Base-by-base conservation (phyloP, 192 early-diverging fungal species). In the Helicostylum pulchrum region DNA sequence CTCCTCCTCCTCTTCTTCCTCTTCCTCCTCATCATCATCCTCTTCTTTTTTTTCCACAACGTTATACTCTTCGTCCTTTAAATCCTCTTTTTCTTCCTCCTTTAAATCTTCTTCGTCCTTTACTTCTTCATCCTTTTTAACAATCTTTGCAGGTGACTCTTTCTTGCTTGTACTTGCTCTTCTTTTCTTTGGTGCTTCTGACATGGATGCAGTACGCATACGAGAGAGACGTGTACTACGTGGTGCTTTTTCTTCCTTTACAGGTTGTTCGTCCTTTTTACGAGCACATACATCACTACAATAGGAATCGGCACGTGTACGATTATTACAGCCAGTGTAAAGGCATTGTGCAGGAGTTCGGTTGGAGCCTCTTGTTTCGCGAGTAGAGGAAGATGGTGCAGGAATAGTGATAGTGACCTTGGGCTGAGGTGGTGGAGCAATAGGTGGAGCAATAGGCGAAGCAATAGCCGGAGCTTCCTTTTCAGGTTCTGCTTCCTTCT, bases 221-320 rank as follows among this genome's bases (percentile, higher is more conserved):
- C 36, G 36, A 39, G 36, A 39, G 5, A 10, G 5, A 39, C 36
- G 36, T 10, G 36, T 39, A 9, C 5, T 10, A 39, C 36, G 36
- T 10, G 36, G 36, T 39, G 36, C 36, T 10, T 39, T 31, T 53
- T 32, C 26, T 30, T 48, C 21, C 19, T 21, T 19, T 21, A 9
- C 19, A 1, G 21, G 11, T 32, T 15, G 26, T 52, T 34, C 20
- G 14, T 47, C 31, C 26, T 51, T 53, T 53, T 30, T 32, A 14
- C 45, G 52, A 9, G 61, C 68, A 52, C 68, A 70, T 1, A 62
- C 43, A 56, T 70, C 59, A 32, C 68, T 70, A 15, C 68, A 70
- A 15, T 70, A 70, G 15, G 58, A 62, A 57, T 70, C 61, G 4
- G 60, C 58, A 1, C 61, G 61, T n/a, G 68, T 70, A 39, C 32